Conservation (phyloP, 768 basidiomycete species). For the Tephrocybe sp. region DNA sequence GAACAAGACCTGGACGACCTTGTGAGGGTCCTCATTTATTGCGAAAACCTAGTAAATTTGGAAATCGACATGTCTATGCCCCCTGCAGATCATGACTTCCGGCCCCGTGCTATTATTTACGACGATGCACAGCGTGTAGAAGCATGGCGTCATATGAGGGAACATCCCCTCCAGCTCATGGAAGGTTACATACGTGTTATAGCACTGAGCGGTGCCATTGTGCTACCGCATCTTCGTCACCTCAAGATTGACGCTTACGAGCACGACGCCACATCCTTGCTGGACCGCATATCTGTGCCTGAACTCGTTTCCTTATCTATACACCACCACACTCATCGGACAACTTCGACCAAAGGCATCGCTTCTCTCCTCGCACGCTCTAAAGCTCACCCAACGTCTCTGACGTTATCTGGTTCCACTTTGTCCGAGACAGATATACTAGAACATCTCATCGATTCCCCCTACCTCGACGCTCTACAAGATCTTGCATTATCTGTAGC, state of each 20-base stretch:
- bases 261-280: neutral
- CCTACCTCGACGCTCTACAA: too few relatives aligned
- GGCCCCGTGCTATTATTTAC: neutral
- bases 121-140: neutral
- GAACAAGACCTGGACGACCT: neutral
- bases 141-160: neutral
- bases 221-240: slow-evolving; percentile 5
- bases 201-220: neutral
- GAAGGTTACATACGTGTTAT: neutral
- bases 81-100: neutral
- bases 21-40: neutral
- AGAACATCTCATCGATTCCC: too few relatives aligned
- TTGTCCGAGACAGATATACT: too few relatives aligned
- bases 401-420: too few relatives aligned
- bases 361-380: slow-evolving; percentile 9
- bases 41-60: slow-evolving; percentile 3
- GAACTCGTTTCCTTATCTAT: slow-evolving; percentile 1
- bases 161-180: neutral
- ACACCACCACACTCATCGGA: neutral
- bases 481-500: too few relatives aligned
- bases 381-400: neutral
- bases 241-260: slow-evolving; percentile 10
- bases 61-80: slow-evolving; percentile 10
- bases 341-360: neutral
- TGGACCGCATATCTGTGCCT: slow-evolving; percentile 1